Percentiles rank a stretch among this genome's conserved stretches.
These are phyloP conservation scores for Gnomoniopsis sp. DNA, from an alignment of 2,329 filamentous ascomycete species.

Conservation along the genomic window DNA sequence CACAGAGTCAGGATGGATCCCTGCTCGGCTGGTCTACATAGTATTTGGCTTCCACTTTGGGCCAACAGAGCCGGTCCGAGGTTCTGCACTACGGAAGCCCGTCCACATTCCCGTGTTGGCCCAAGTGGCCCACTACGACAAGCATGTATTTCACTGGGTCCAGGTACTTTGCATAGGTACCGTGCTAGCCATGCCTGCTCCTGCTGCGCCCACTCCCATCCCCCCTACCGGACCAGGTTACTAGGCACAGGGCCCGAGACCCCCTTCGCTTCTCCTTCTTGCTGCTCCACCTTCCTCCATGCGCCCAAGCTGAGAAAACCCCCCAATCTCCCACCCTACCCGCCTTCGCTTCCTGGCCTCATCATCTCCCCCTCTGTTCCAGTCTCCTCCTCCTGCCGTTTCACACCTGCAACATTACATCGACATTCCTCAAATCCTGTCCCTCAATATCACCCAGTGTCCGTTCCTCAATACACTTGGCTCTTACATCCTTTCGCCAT, in stretches of 20 bases:
- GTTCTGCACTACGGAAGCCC: neutral
- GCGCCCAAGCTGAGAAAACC: conserved; percentile 2
- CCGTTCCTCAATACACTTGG: no score
- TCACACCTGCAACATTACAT: neutral
- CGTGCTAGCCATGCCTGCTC: no score
- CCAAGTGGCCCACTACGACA: no score
- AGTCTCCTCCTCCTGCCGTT: neutral
- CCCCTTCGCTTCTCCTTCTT: neutral
- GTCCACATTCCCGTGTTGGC: neutral
- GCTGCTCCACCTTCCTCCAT: neutral
- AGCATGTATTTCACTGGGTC: no score
- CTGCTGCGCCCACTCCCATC: no score
- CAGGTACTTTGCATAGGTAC: no score
- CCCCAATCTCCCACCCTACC: neutral
- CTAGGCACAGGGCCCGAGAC: no score
- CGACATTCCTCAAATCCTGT: no score
- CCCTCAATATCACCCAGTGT: no score
- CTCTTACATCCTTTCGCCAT: no score
- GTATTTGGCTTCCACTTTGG: neutral
- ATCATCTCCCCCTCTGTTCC: conserved; percentile 1
- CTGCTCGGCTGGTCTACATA: neutral
- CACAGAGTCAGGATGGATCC: neutral
- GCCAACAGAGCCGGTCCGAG: neutral
- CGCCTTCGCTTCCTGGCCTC: conserved; percentile 1
- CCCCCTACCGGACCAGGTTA: no score